These are phyloP conservation scores for Adiantum capillusveneris DNA, from an alignment of 75 land plant genomes.

Conservation along the genomic window DNA sequence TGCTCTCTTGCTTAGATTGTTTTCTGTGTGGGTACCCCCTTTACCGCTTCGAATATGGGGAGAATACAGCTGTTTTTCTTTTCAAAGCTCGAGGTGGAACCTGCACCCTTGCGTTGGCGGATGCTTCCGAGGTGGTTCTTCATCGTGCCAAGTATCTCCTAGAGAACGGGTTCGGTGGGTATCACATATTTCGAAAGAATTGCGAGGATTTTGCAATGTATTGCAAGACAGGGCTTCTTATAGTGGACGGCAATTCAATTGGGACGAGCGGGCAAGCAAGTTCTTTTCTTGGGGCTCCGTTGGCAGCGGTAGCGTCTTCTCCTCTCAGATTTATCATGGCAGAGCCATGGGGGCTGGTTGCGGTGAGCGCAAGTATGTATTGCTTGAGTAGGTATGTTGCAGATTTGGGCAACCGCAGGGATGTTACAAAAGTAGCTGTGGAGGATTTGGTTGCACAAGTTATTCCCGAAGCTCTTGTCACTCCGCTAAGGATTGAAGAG, in stretches of 20 bases:
- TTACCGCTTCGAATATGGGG: constrained; percentile 78
- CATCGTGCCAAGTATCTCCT: constrained; percentile 71
- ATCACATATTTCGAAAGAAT: constrained; percentile 74
- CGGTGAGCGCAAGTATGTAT: constrained; percentile 53
- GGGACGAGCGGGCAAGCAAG: constrained; percentile 86
- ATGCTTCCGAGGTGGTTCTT: constrained; percentile 52
- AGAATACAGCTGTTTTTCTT: constrained; percentile 61
- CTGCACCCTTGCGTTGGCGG: constrained; percentile 73
- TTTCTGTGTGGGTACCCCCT: constrained; percentile 69
- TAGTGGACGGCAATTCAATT: constrained; percentile 27
- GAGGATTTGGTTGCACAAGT: constrained; percentile 67
- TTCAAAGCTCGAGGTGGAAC: constrained; percentile 92
- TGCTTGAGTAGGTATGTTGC: constrained; percentile 69
- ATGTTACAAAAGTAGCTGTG: constrained; percentile 58
- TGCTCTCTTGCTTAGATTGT: constrained; percentile 74
- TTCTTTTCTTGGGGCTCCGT: constrained; percentile 63
- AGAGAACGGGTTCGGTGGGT: constrained; percentile 80
- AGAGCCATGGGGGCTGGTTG: constrained; percentile 67
- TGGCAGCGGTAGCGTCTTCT: constrained; percentile 37
- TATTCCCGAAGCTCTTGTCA: no score
- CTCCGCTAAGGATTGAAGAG: no score
- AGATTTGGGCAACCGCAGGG: constrained; percentile 63
- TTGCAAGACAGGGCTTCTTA: constrained; percentile 75
- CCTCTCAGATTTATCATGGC: constrained; percentile 54
- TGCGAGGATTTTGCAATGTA: constrained; percentile 84